Evolutionary conservation across 495 filamentous ascomycete genomes (phyloP).

Genomic region (Penicillium pancosmium): DNA sequence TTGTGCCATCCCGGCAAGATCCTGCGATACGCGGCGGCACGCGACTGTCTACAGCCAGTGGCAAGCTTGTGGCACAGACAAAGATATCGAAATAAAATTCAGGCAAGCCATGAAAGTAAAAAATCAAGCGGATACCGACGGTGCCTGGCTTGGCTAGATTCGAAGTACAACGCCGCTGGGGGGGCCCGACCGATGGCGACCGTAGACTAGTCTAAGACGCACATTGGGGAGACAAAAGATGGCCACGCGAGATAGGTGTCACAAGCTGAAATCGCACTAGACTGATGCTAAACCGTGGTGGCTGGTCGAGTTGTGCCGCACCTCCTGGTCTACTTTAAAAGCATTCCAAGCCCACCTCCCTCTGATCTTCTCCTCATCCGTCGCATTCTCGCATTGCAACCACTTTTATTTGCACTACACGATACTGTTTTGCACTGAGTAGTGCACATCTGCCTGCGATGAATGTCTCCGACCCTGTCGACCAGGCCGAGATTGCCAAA

Average conservation of each 20-base stretch:
- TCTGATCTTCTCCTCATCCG: slow-evolving; percentile 4
- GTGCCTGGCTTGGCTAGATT: slow-evolving; percentile 3
- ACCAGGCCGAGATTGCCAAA: slow-evolving; percentile 34
- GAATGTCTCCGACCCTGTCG: slow-evolving; percentile 36
- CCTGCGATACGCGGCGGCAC: slow-evolving; percentile 6
- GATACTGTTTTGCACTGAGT: neutral
- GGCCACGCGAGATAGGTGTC: neutral
- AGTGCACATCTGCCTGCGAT: slow-evolving; percentile 20
- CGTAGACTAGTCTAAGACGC: neutral
- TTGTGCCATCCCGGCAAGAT: slow-evolving; percentile 5
- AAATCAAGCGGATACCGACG: slow-evolving; percentile 3
- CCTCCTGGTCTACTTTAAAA: slow-evolving; percentile 4
- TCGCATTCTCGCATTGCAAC: slow-evolving; percentile 2
- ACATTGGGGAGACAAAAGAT: neutral
- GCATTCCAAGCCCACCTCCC: neutral
- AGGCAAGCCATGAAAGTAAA: neutral
- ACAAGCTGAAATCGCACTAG: neutral
- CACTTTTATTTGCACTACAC: too few species aligned
- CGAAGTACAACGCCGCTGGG: neutral
- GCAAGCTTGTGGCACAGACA: neutral
- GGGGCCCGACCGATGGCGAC: neutral
- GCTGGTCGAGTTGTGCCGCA: neutral
- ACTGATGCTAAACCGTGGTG: too few species aligned
- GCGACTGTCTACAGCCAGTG: neutral
- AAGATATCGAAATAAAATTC: neutral